Evolutionary conservation across 768 basidiomycete genomes (phyloP).

Genomic region (Daedalea quercina): DNA sequence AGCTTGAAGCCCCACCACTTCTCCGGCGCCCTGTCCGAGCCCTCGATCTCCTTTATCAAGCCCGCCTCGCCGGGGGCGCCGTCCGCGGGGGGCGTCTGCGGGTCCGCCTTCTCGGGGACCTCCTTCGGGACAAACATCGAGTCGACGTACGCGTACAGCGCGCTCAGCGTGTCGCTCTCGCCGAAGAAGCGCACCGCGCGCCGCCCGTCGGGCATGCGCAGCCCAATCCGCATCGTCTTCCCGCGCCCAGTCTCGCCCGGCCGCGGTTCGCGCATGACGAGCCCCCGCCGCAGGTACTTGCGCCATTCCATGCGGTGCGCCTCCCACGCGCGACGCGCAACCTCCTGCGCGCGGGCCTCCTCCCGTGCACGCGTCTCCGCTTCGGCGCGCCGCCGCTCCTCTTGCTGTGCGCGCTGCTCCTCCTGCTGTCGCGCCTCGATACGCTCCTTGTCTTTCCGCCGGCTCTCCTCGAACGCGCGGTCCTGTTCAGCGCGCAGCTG

Average conservation of each 20-base stretch:
- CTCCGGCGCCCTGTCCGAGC: slow-evolving; percentile 19
- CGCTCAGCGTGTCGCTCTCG: slow-evolving; percentile 42
- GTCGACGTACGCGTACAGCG: slow-evolving; percentile 73
- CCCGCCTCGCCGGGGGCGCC: slow-evolving; percentile 23
- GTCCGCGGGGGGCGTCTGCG: slow-evolving; percentile 33
- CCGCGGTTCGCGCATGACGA: slow-evolving; percentile 33
- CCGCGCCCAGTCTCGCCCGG: slow-evolving; percentile 20
- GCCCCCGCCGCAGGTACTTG: slow-evolving; percentile 45
- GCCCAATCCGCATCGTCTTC: slow-evolving; percentile 49
- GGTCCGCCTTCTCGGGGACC: slow-evolving; percentile 33
- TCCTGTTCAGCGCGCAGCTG: slow-evolving; percentile 77
- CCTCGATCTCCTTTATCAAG: slow-evolving; percentile 28
- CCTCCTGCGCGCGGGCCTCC: slow-evolving; percentile 21
- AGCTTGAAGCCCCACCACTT: slow-evolving; percentile 75
- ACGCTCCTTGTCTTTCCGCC: slow-evolving; percentile 59
- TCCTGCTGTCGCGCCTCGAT: slow-evolving; percentile 50
- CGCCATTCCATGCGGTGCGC: slow-evolving; percentile 45
- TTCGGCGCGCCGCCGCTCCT: slow-evolving; percentile 27
- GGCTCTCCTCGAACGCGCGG: slow-evolving; percentile 63
- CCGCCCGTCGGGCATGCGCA: slow-evolving; percentile 42
- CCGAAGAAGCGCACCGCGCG: slow-evolving; percentile 55
- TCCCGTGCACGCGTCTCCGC: slow-evolving; percentile 33
- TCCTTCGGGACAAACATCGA: slow-evolving; percentile 43
- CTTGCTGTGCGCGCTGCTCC: slow-evolving; percentile 39
- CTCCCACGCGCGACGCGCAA: slow-evolving; percentile 17